A percentile compares a stretch with the other conserved stretches of the same genome.
These are phyloP conservation scores for Agrocybe chaxingu DNA, from an alignment of 768 basidiomycete genomes.

Conservation along the genomic window DNA sequence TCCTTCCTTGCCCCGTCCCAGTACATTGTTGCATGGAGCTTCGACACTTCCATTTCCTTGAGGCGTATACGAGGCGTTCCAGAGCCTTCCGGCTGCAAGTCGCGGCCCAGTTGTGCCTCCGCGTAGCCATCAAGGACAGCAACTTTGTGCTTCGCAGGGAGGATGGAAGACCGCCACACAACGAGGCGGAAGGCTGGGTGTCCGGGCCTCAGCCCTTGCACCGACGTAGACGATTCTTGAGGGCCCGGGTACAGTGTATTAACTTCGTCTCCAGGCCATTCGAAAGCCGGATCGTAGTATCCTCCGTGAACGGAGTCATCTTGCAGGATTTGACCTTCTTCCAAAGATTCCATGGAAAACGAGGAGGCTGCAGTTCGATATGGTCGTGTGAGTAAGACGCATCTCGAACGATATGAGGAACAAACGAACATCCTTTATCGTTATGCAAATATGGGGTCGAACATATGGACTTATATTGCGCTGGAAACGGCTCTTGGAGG, in stretches of 20 bases:
- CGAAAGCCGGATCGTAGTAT: conserved; percentile 49
- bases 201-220: conserved; percentile 8
- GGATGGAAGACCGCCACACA: conserved; percentile 51
- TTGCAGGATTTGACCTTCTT: conserved; percentile 16
- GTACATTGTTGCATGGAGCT: conserved; percentile 72
- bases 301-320: conserved; percentile 8
- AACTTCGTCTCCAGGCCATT: conserved; percentile 52
- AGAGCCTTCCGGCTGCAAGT: conserved; percentile 48
- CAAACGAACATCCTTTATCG: not conserved
- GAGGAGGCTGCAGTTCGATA: not conserved
- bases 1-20: conserved; percentile 58
- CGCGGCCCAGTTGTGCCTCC: conserved; percentile 75
- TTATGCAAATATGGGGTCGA: too few species aligned
- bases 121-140: conserved; percentile 45
- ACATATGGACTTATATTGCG: not conserved
- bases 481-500: not conserved
- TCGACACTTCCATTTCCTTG: conserved; percentile 83
- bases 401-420: not conserved
- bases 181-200: conserved; percentile 49
- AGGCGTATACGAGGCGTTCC: conserved; percentile 64
- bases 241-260: conserved; percentile 1
- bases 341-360: conserved; percentile 13
- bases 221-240: conserved; percentile 7
- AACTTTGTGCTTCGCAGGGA: conserved; percentile 47
- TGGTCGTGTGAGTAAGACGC: not conserved